Percentiles rank a stretch among this genome's conserved stretches.
These are phyloP conservation scores for Sideroxylon spinosum DNA, from an alignment of 179 eudicot genomes.

Conservation along the genomic window DNA sequence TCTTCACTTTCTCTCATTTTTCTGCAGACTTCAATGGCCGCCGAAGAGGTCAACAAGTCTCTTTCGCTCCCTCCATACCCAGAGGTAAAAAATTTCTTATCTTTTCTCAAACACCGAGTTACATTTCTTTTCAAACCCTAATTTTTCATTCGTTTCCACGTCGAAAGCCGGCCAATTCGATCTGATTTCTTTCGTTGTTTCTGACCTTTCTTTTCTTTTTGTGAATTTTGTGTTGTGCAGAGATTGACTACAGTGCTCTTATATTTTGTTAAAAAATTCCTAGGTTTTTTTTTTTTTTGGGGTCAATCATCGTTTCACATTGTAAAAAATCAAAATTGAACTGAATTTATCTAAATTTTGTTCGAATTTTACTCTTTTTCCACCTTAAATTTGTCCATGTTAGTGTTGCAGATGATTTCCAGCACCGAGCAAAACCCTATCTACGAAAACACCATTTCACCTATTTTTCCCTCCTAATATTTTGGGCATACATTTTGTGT, in stretches of 20 bases:
- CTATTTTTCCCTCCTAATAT: background rate
- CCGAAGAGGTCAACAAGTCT: constrained; percentile 42
- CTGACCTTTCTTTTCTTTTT: background rate
- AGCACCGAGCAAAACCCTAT: no score
- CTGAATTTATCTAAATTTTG: background rate
- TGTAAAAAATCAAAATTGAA: background rate
- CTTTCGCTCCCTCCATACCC: constrained; percentile 62
- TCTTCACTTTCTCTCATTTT: constrained; percentile 14
- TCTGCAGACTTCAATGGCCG: constrained; percentile 46
- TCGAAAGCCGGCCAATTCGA: background rate
- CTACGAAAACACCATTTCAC: no score
- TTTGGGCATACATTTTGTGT: background rate
- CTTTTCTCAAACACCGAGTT: background rate
- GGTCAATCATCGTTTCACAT: background rate
- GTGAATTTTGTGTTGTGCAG: background rate
- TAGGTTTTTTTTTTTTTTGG: no score
- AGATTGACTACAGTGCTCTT: no score
- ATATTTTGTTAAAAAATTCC: background rate
- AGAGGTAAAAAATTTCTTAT: constrained; percentile 37
- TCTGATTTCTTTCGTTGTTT: background rate
- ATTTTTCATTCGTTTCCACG: background rate
- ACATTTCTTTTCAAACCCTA: background rate
- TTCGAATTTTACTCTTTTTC: no score
- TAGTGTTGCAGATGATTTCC: no score
- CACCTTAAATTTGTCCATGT: no score